Conservation (phyloP, 768 basidiomycete genomes). For the Mycena belliarum region DNA sequence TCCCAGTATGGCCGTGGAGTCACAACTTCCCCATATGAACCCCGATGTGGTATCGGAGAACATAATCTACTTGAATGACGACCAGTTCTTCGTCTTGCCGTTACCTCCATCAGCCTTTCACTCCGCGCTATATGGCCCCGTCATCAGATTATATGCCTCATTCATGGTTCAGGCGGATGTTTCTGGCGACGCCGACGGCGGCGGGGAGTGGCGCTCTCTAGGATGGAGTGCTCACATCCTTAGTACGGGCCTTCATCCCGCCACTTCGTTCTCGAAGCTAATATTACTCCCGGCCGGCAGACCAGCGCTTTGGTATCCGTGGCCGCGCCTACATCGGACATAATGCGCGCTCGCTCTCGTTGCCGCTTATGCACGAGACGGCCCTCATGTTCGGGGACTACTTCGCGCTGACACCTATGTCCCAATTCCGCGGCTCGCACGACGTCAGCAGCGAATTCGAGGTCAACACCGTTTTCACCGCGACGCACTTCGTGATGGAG, state of each 20-base stretch:
- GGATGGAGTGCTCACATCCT: constrained; percentile 36
- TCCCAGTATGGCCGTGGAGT: constrained; percentile 19
- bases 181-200: constrained; percentile 9
- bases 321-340: constrained; percentile 40
- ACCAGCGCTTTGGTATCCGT: constrained; percentile 38
- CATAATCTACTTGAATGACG: constrained; percentile 21
- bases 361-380: constrained; percentile 35
- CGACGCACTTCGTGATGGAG: constrained; percentile 34
- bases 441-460: constrained; percentile 30
- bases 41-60: constrained; percentile 21
- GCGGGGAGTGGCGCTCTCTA: constrained; percentile 26
- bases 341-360: constrained; percentile 37
- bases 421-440: constrained; percentile 32
- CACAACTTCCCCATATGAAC: constrained; percentile 17
- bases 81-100: constrained; percentile 22
- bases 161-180: constrained; percentile 14
- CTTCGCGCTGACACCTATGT: constrained; percentile 29
- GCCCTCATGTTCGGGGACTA: constrained; percentile 30
- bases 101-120: constrained; percentile 22
- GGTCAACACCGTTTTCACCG: constrained; percentile 33
- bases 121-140: constrained; percentile 19
- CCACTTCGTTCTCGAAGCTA: not conserved
- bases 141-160: constrained; percentile 9
- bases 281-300: not conserved
- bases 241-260: constrained; percentile 19